Evolutionary conservation across 768 basidiomycete genomes (phyloP), one percentile per base, ranked within the genome.

Genomic region (Auriscalpium orientale): DNA sequence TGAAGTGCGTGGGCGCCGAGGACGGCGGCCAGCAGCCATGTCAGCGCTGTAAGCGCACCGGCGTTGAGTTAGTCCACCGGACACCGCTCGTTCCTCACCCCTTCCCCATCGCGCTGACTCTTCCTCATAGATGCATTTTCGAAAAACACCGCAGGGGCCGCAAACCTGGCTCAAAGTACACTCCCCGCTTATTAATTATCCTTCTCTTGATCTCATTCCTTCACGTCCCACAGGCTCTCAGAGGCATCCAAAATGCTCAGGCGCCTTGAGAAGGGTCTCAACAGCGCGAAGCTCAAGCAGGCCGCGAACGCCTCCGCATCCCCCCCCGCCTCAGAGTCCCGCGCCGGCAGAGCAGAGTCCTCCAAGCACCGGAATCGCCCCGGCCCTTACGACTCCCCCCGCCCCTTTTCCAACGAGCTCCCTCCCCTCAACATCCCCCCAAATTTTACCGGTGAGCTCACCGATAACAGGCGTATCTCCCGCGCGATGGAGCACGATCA

Each of bases 1-100:
- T 93, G 90, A 91, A 91, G 70, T 93, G 90, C 64, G 89, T 92
- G 57, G 90, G 89, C 46, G 87, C 91, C 50, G 90, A 93, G 67
- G 89, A 92, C 64, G 28, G 28, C 28, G 89, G 89, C 57, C 77
- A 82, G 58, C 84, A 83, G 64, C 82, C 80, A 34, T 93, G 90
- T 67, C 89, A 92, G 68, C 85, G 90, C 51, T 93, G 90, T 72
- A 85, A 82, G 66, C 85, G 90, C 57, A 83, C 87, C 36, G 85
- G 85, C 61, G 81, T 83, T 87, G 68, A 58, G 82, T 76, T 52
- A 43, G 47, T 54, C n/a, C 58, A 7, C 36, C 38, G 16, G 36
- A 8, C 37, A 9, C 34, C 28, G 47, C 46, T 36, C 56, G 56
- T 55, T 53, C 55, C 56, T 50, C 49, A 62, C 50, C 59, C 58